Evolutionary conservation across 2,329 filamentous ascomycete species (phyloP).

Genomic region (Ophiostoma sp.): DNA sequence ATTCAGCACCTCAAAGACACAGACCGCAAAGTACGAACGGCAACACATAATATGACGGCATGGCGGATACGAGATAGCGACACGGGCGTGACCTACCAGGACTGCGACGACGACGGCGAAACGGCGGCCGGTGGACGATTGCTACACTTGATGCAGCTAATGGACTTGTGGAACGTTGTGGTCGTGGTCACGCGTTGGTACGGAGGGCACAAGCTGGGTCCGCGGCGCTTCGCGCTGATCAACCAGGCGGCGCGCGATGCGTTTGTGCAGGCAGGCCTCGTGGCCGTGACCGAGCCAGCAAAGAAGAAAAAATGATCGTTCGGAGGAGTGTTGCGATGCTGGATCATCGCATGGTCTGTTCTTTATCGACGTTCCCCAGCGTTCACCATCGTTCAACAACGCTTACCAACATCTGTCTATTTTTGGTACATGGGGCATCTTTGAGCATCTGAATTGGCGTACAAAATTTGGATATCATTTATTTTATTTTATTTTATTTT

Average conservation of each 20-base stretch:
- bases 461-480: not conserved
- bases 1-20: constrained; percentile 74
- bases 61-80: constrained; percentile 73
- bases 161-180: constrained; percentile 90
- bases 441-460: not conserved
- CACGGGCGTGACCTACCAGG: constrained; percentile 65
- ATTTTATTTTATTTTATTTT: not conserved
- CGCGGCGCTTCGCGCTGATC: constrained; percentile 86
- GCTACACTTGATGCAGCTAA: constrained; percentile 87
- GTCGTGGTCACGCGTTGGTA: constrained; percentile 96
- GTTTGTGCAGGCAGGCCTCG: constrained; percentile 73
- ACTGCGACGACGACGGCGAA: constrained; percentile 96
- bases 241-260: constrained; percentile 83
- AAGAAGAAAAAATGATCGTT: constrained; percentile 47
- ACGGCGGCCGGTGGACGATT: constrained; percentile 83
- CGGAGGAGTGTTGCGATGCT: not conserved
- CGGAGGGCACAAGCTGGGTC: constrained; percentile 84
- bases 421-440: not conserved
- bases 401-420: not conserved
- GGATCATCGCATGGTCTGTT: not conserved
- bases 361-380: not conserved
- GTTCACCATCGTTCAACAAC: not conserved
- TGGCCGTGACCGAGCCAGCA: constrained; percentile 55
- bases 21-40: constrained; percentile 80
- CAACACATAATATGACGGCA: constrained; percentile 93